These are phyloP conservation scores for Brassica hybrid DNA, from an alignment of 441 rosid species.

Conservation along the genomic window DNA sequence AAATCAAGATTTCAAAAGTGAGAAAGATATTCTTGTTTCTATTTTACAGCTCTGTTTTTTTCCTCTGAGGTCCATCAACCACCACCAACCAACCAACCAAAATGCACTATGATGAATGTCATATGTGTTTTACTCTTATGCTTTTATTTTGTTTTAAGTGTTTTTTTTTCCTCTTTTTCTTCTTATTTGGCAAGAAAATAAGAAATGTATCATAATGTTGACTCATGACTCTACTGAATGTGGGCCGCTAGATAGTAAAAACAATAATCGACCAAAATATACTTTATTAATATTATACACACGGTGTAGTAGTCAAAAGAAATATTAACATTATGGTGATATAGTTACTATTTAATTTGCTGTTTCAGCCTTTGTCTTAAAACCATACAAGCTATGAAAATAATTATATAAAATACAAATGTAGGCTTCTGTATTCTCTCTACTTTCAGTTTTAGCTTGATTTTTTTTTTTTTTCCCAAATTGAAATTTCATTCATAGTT, in stretches of 20 bases:
- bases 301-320: neutral
- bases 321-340: neutral
- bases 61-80: constrained; percentile 3
- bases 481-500: too few species aligned
- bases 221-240: constrained; percentile 16
- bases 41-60: constrained; percentile 25
- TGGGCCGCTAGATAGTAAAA: constrained; percentile 32
- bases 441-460: neutral
- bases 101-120: constrained; percentile 26
- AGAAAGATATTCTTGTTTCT: constrained; percentile 38
- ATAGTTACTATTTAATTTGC: neutral
- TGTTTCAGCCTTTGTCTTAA: neutral
- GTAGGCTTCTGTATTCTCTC: neutral
- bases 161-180: neutral
- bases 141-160: neutral
- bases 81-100: constrained; percentile 37
- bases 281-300: neutral
- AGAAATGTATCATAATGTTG: constrained; percentile 25
- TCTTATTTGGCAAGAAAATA: neutral
- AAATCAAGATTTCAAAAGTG: constrained; percentile 40
- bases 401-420: too few species aligned
- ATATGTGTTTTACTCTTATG: constrained; percentile 14
- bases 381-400: too few species aligned
- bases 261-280: constrained; percentile 20
- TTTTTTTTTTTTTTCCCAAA: too few species aligned